phyloP scores from a whole-genome alignment of 768 basidiomycete genomes.

The Suillus tomentosus region DNA sequence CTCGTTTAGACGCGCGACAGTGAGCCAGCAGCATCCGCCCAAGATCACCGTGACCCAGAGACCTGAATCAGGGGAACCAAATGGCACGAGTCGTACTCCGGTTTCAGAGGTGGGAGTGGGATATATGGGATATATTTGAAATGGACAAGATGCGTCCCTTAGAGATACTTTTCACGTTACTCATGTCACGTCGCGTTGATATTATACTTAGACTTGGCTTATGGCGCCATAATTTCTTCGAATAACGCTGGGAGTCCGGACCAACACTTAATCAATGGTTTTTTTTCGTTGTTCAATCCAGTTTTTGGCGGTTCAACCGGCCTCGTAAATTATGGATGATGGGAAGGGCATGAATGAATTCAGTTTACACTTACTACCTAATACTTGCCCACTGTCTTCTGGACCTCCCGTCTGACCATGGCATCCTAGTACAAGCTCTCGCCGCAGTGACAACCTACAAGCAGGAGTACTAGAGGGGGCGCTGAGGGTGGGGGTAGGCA shows the following conservation, averaged over 20 bases:
- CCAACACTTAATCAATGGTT: not conserved
- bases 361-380: not conserved
- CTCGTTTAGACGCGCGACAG: slow-evolving; percentile 6
- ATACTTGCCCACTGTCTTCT: not conserved
- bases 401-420: not conserved
- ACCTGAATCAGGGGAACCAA: slow-evolving; percentile 5
- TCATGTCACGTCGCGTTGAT: not conserved
- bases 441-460: not conserved
- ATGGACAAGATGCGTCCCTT: not conserved
- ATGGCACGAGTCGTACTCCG: not conserved
- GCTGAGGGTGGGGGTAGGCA: too few species aligned
- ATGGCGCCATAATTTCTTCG: not conserved
- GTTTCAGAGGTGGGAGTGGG: not conserved
- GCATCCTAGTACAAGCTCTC: not conserved
- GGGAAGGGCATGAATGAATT: not conserved
- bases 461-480: not conserved
- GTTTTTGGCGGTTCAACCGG: not conserved
- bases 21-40: slow-evolving; percentile 3
- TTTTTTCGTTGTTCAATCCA: not conserved
- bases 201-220: not conserved
- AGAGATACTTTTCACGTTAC: not conserved
- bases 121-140: not conserved
- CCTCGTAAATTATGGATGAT: not conserved
- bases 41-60: slow-evolving; percentile 6
- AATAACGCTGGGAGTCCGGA: not conserved